phyloP scores from a whole-genome alignment of 208 protist species.

The Naegleria gruberi region DNA sequence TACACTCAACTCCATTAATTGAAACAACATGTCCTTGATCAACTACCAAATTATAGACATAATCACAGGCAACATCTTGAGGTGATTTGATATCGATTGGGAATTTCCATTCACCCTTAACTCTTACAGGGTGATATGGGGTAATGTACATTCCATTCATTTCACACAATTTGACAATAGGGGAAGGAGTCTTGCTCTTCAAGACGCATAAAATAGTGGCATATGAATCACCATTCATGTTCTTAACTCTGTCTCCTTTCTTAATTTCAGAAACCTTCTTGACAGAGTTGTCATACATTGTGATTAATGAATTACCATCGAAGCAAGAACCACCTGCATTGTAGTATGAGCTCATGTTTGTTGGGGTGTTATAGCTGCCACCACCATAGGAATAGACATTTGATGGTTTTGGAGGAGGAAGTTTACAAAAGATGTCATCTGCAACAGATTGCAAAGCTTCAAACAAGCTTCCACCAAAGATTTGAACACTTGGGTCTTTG shows the following conservation, averaged over 20 bases:
- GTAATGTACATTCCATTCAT: conserved; percentile 42
- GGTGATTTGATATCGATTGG: conserved; percentile 22
- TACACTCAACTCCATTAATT: conserved; percentile 30
- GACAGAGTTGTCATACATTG: conserved; percentile 23
- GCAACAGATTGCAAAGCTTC: conserved; percentile 31
- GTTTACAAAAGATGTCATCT: conserved; percentile 48
- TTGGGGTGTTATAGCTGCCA: background rate
- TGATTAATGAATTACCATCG: conserved; percentile 32
- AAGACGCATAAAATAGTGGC: conserved; percentile 41
- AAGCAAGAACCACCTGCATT: conserved; percentile 34
- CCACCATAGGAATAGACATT: background rate
- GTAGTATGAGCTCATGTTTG: conserved; percentile 34
- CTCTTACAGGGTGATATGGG: conserved; percentile 45
- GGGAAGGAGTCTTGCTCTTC: conserved; percentile 13
- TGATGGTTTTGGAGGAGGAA: conserved; percentile 46
- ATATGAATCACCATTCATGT: background rate
- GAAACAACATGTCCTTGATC: conserved; percentile 24
- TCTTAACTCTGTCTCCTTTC: conserved; percentile 27
- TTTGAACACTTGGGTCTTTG: conserved; percentile 53
- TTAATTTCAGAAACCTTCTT: conserved; percentile 26
- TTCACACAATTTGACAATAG: conserved; percentile 20
- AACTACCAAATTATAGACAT: conserved; percentile 43
- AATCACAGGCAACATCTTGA: background rate
- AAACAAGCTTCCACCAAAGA: conserved; percentile 50
- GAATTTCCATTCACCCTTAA: conserved; percentile 33